These are phyloP conservation scores for Gynandropsis gynandra DNA, from an alignment of 345 rosid species.

Conservation along the genomic window DNA sequence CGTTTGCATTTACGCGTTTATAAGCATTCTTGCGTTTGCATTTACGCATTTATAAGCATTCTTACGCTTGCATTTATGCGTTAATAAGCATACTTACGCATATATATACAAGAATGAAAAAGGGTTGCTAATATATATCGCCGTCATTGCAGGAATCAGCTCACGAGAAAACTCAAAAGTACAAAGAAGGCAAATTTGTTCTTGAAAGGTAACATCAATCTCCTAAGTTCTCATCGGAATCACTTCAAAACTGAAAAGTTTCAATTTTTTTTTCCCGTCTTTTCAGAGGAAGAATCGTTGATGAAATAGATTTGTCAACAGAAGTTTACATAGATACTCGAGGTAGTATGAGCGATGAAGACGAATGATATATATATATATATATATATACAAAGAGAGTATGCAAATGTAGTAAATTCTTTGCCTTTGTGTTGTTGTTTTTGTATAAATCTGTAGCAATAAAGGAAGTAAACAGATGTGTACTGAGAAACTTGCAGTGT, in stretches of 20 bases:
- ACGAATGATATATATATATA: conserved; percentile 26
- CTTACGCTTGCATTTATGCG: too few species aligned
- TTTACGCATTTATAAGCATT: too few species aligned
- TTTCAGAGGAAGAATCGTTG: conserved; percentile 65
- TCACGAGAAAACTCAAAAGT: conserved; percentile 63
- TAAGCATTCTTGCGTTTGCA: too few species aligned
- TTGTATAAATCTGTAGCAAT: too few species aligned
- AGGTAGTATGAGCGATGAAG: conserved; percentile 46
- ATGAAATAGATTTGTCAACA: conserved; percentile 55
- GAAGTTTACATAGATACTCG: conserved; percentile 57
- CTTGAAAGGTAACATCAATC: conserved; percentile 56
- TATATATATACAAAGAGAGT: neutral
- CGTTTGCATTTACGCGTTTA: too few species aligned
- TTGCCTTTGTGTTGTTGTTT: neutral
- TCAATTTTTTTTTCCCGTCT: conserved; percentile 1
- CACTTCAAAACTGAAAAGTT: neutral
- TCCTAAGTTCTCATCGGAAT: neutral
- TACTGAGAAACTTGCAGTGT: too few species aligned
- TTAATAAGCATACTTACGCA: too few species aligned
- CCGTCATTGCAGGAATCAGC: conserved; percentile 48
- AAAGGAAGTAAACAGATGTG: too few species aligned
- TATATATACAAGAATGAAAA: too few species aligned
- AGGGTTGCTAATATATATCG: neutral
- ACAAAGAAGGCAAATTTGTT: conserved; percentile 77
- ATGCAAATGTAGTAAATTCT: neutral